A percentile compares a stretch with the other conserved stretches of the same genome.
These are phyloP conservation scores for Cairneyella variabilis DNA, from an alignment of 495 filamentous ascomycete species.

Conservation along the genomic window DNA sequence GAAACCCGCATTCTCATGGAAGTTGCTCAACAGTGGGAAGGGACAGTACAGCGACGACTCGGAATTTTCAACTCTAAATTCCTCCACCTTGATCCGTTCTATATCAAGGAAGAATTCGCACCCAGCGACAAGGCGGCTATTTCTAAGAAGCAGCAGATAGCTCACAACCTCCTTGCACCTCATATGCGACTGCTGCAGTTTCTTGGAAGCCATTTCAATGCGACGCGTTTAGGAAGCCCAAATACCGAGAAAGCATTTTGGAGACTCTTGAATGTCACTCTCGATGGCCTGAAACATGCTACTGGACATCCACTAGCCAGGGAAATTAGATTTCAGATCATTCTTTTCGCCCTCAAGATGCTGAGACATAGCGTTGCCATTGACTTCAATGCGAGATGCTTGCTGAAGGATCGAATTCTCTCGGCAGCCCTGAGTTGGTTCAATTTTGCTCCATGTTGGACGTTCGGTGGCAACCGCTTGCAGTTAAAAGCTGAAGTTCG, in stretches of 20 bases:
- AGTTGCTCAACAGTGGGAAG: constrained; percentile 84
- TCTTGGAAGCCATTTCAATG: constrained; percentile 89
- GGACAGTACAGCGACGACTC: constrained; percentile 64
- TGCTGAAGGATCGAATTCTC: constrained; percentile 81
- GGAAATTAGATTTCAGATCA: constrained; percentile 83
- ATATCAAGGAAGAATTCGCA: constrained; percentile 84
- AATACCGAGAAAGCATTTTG: constrained; percentile 77
- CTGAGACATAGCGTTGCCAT: constrained; percentile 64
- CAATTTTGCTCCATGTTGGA: constrained; percentile 77
- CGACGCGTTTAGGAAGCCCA: constrained; percentile 72
- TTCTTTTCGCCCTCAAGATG: constrained; percentile 77
- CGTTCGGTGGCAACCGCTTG: constrained; percentile 88
- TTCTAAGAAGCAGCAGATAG: constrained; percentile 66
- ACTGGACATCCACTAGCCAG: constrained; percentile 80
- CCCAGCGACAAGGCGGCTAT: constrained; percentile 81
- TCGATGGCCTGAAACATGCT: constrained; percentile 65
- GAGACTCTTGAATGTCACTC: constrained; percentile 70
- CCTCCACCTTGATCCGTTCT: constrained; percentile 80
- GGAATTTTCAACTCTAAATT: constrained; percentile 80
- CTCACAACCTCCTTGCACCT: constrained; percentile 76
- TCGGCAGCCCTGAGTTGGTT: constrained; percentile 90
- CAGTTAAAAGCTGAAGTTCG: constrained; percentile 91
- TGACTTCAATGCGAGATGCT: constrained; percentile 57
- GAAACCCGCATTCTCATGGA: constrained; percentile 79
- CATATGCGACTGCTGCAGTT: constrained; percentile 85